Conservation (phyloP, 768 basidiomycete genomes). For the Russula brevipes region DNA sequence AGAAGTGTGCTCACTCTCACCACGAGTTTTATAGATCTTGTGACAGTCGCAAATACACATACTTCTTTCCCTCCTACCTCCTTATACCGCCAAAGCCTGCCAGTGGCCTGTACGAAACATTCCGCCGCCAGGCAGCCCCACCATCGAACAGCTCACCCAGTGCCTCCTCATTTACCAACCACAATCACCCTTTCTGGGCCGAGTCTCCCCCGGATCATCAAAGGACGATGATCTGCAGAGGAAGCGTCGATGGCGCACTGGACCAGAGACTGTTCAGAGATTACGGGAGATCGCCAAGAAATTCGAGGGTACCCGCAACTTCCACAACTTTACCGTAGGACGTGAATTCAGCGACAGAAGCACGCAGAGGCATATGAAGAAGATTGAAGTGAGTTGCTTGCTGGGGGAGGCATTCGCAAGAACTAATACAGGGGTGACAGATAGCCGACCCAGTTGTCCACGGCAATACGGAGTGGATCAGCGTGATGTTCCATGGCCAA, state of each 20-base stretch:
- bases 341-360: constrained; percentile 79
- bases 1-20: constrained; percentile 1
- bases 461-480: constrained; percentile 92
- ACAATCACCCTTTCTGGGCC: constrained; percentile 61
- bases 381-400: constrained; percentile 55
- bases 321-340: constrained; percentile 94
- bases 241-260: constrained; percentile 69
- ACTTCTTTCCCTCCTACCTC: constrained; percentile 91
- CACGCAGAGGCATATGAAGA: constrained; percentile 83
- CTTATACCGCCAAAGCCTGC: constrained; percentile 84
- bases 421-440: constrained; percentile 34
- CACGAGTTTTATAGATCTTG: constrained; percentile 55
- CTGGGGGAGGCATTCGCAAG: background rate
- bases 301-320: constrained; percentile 91
- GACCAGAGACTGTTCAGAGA: constrained; percentile 45
- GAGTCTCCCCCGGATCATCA: constrained; percentile 34
- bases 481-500: constrained; percentile 90
- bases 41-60: constrained; percentile 96
- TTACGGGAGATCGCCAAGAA: constrained; percentile 54
- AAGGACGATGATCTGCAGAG: constrained; percentile 56
- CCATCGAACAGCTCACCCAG: constrained; percentile 25
- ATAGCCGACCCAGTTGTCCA: constrained; percentile 82
- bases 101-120: constrained; percentile 50
- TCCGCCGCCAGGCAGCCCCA: constrained; percentile 34
- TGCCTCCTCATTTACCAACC: constrained; percentile 22